phyloP scores from a whole-genome alignment of 257 asterid species.

The Solanum virginianum region DNA sequence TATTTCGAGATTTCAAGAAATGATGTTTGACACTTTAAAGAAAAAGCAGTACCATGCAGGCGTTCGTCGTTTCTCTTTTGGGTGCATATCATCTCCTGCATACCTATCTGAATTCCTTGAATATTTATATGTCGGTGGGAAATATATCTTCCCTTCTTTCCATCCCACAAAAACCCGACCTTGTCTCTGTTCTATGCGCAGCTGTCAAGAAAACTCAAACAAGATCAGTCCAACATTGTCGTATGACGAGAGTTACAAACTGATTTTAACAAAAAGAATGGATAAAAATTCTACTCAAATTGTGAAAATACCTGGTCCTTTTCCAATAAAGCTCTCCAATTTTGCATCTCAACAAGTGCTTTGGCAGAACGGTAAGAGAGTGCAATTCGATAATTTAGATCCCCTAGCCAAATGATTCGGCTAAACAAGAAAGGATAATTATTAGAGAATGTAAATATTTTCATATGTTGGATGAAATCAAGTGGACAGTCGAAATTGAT shows the following conservation, averaged over 20 bases:
- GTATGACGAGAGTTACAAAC: not conserved
- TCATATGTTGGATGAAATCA: not conserved
- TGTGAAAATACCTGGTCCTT: conserved; percentile 67
- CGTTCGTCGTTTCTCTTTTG: conserved; percentile 89
- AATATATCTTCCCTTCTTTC: conserved; percentile 95
- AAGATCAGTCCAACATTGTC: not conserved
- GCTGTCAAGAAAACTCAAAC: conserved; percentile 27
- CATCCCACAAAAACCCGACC: conserved; percentile 95
- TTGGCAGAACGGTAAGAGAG: conserved; percentile 86
- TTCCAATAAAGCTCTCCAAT: conserved; percentile 91
- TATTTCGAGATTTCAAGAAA: not conserved
- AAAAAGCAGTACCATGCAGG: conserved; percentile 76
- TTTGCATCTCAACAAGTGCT: conserved; percentile 97
- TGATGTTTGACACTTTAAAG: not conserved
- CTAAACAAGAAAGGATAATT: conserved; percentile 20
- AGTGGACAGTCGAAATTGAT: not conserved
- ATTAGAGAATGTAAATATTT: not conserved
- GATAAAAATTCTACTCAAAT: not conserved
- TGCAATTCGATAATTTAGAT: conserved; percentile 88
- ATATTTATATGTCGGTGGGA: conserved; percentile 95
- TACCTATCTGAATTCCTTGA: conserved; percentile 93
- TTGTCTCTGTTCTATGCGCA: conserved; percentile 73
- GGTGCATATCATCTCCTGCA: conserved; percentile 90
- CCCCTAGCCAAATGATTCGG: conserved; percentile 96
- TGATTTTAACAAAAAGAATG: not conserved